A percentile compares a stretch with the other conserved stretches of the same genome.
phyloP scores from a whole-genome alignment of 2,329 filamentous ascomycete genomes.

The Ceratocystiopsis brevicomis region DNA sequence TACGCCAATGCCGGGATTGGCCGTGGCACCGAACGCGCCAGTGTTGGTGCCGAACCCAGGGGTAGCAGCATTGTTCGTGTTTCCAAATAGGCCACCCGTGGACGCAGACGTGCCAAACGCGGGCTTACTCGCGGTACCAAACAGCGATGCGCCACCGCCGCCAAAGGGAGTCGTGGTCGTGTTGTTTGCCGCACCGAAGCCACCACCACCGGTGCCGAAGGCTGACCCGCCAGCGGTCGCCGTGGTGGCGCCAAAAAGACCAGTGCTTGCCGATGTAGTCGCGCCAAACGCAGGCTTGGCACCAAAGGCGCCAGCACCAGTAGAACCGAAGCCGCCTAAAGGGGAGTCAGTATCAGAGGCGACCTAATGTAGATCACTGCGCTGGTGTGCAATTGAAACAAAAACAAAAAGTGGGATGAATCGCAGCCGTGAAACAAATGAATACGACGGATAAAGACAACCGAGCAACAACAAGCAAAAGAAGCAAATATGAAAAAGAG shows the following conservation, averaged over 20 bases:
- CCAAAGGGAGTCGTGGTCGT: constrained; percentile 20
- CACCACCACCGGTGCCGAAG: constrained; percentile 21
- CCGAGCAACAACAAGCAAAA: background rate
- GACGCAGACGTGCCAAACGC: constrained; percentile 17
- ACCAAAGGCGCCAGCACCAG: constrained; percentile 13
- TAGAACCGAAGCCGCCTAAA: constrained; percentile 13
- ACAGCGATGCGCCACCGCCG: constrained; percentile 26
- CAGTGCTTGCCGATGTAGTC: constrained; percentile 21
- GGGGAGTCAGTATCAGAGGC: constrained; percentile 1
- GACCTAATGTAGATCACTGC: too few relatives aligned
- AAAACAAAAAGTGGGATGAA: too few relatives aligned
- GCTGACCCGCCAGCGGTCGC: constrained; percentile 19
- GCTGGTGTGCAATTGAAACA: too few relatives aligned
- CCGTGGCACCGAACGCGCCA: constrained; percentile 14
- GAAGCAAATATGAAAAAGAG: background rate
- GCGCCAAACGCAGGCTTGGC: constrained; percentile 35
- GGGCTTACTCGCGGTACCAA: constrained; percentile 29
- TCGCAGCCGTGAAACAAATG: background rate
- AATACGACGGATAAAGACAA: background rate
- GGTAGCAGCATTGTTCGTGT: constrained; percentile 17
- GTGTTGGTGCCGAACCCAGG: constrained; percentile 21
- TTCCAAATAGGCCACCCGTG: constrained; percentile 27
- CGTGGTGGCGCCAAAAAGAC: constrained; percentile 25
- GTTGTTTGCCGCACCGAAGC: constrained; percentile 20
- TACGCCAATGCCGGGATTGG: constrained; percentile 31